A percentile compares a stretch with the other conserved stretches of the same genome.
Conservation (phyloP, 1,284 basidiomycete genomes). For the Volvariella surrecta region DNA sequence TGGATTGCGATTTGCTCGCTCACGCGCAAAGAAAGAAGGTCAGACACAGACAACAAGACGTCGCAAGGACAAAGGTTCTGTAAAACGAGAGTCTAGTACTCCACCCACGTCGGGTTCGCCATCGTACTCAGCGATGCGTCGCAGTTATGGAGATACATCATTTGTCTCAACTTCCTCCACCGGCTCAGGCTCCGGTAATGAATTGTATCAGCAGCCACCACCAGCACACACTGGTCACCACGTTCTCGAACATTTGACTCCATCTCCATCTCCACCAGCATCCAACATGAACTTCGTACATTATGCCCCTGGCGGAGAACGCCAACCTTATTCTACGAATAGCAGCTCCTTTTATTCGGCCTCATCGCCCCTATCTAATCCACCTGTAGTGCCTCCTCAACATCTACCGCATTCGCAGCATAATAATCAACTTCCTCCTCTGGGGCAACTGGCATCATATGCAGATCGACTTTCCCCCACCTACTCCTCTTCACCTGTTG, state of each 20-base stretch:
- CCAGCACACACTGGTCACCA: constrained; percentile 30
- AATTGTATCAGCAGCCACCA: constrained; percentile 41
- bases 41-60: constrained; percentile 25
- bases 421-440: constrained; percentile 22
- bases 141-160: constrained; percentile 40
- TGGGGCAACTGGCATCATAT: constrained; percentile 22
- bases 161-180: constrained; percentile 42
- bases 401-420: constrained; percentile 18
- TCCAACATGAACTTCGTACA: constrained; percentile 43
- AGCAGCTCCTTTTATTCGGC: constrained; percentile 24
- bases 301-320: constrained; percentile 29
- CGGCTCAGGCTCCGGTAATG: constrained; percentile 44
- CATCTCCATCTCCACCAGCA: constrained; percentile 55
- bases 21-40: constrained; percentile 78
- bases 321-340: constrained; percentile 18
- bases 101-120: constrained; percentile 34
- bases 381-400: constrained; percentile 22
- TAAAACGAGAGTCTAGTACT: constrained; percentile 32
- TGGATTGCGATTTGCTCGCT: constrained; percentile 73
- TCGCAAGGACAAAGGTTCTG: constrained; percentile 34
- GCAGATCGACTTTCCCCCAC: constrained; percentile 30
- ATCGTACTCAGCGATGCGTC: constrained; percentile 23
- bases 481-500: constrained; percentile 21
- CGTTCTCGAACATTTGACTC: constrained; percentile 29
- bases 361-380: constrained; percentile 41